These are phyloP conservation scores for Rubia tinctorum DNA, from an alignment of 305 asterid species.

Conservation along the genomic window DNA sequence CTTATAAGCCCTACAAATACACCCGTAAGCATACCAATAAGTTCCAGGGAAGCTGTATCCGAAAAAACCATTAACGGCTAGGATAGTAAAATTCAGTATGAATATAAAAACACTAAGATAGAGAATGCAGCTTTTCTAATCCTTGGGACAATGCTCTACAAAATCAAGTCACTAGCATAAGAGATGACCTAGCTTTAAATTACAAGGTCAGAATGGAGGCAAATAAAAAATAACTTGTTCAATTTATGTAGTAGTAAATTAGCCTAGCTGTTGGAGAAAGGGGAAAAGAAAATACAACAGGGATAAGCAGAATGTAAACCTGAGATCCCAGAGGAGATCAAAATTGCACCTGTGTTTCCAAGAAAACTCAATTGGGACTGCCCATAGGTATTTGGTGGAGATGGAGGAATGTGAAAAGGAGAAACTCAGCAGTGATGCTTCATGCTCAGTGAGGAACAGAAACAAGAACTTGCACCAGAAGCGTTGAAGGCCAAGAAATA, in stretches of 20 bases:
- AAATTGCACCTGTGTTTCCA: neutral
- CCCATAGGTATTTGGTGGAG: neutral
- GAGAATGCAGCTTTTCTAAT: neutral
- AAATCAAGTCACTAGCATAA: neutral
- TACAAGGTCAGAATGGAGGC: neutral
- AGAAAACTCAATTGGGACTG: neutral
- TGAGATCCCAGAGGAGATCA: neutral
- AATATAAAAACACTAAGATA: neutral
- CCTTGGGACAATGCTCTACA: neutral
- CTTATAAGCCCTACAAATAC: neutral
- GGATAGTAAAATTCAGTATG: neutral
- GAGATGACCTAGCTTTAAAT: neutral
- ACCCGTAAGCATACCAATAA: neutral
- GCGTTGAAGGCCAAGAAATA: neutral
- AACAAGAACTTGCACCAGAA: neutral
- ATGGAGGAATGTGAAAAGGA: neutral
- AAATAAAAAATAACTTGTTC: neutral
- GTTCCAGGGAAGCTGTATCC: neutral
- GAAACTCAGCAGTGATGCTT: neutral
- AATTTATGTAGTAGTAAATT: neutral
- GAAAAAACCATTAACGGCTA: neutral
- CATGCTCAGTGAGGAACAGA: neutral
- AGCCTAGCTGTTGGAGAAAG: neutral
- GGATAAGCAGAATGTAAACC: slow-evolving; percentile 5
- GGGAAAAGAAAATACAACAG: neutral